These are phyloP conservation scores for Nicotiana tabacum DNA, from an alignment of 257 asterid species.

Conservation along the genomic window DNA sequence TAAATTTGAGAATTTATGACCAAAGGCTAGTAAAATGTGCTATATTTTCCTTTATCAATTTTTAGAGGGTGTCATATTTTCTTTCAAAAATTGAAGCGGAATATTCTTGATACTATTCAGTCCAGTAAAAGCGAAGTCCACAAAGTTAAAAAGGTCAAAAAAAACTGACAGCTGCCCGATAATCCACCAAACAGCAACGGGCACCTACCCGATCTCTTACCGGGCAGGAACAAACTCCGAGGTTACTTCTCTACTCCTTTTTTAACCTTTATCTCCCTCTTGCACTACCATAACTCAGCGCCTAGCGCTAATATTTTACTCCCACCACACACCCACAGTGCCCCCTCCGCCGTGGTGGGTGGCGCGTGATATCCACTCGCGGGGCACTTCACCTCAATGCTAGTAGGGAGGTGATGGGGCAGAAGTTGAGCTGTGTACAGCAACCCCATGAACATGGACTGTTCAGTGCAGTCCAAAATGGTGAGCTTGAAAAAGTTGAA, in stretches of 20 bases:
- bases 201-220: constrained; percentile 35
- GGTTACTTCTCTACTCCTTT: constrained; percentile 20
- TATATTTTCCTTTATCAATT: too few relatives aligned
- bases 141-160: background rate
- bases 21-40: too few relatives aligned
- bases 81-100: background rate
- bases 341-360: constrained; percentile 52
- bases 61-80: too few relatives aligned
- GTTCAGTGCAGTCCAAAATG: constrained; percentile 62
- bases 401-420: constrained; percentile 46
- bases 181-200: constrained; percentile 14
- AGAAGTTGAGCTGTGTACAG: constrained; percentile 54
- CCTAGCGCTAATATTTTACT: background rate
- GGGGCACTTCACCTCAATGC: constrained; percentile 12
- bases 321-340: constrained; percentile 19
- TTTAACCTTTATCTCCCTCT: constrained; percentile 11
- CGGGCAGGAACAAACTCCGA: constrained; percentile 56
- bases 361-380: constrained; percentile 38
- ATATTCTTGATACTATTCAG: background rate
- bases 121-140: background rate
- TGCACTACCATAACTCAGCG: constrained; percentile 19
- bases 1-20: too few relatives aligned
- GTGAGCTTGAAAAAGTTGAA: constrained; percentile 51
- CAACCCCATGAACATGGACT: constrained; percentile 37
- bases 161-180: constrained; percentile 33